A percentile compares a stretch with the other conserved stretches of the same genome.
Conservation (phyloP, 2,329 filamentous ascomycete species). For the Calonectria multiphialidica region DNA sequence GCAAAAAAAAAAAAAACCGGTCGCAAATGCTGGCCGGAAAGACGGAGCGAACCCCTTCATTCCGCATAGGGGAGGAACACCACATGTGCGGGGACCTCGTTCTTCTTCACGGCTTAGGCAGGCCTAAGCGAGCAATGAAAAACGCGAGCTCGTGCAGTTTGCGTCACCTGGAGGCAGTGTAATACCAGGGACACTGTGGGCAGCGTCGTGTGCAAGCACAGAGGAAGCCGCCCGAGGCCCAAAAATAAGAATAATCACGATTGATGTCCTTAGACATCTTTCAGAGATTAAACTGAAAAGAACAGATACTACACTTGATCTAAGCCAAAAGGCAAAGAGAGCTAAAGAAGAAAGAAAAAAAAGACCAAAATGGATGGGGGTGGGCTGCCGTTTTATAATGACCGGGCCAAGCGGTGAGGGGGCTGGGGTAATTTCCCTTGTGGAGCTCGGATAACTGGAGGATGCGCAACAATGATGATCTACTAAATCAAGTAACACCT, state of each 20-base stretch:
- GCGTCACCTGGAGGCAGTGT: neutral
- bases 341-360: no score
- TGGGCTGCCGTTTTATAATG: no score
- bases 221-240: neutral
- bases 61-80: neutral
- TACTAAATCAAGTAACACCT: no score
- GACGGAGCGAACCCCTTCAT: neutral
- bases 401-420: no score
- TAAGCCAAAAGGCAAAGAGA: no score
- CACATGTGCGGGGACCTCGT: neutral
- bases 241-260: neutral
- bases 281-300: neutral
- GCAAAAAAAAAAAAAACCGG: no score
- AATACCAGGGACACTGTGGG: neutral
- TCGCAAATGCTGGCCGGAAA: neutral
- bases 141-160: neutral
- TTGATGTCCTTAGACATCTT: neutral
- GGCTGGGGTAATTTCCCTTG: no score
- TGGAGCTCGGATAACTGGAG: no score
- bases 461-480: no score
- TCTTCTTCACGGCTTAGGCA: neutral
- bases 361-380: no score
- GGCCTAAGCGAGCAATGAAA: neutral
- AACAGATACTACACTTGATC: no score
- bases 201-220: neutral